phyloP scores from a whole-genome alignment of 352 stramenopile species.

The Phytophthora megakarya region DNA sequence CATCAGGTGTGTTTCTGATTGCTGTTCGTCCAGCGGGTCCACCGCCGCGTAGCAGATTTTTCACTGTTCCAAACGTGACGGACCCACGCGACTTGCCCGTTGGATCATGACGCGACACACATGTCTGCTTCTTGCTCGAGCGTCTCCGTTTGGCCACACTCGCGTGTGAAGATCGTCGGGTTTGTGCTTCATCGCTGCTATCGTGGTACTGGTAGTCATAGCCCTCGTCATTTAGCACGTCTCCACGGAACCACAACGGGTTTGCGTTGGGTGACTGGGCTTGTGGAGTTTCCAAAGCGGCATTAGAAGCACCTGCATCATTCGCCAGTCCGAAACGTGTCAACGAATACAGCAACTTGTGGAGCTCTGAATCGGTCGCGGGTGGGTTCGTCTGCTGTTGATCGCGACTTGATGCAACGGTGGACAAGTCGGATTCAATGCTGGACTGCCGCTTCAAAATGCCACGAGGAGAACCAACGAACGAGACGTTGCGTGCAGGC shows the following conservation, averaged over 20 bases:
- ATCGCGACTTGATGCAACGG: conserved; percentile 30
- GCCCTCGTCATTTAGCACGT: conserved; percentile 1
- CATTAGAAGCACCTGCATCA: conserved; percentile 5
- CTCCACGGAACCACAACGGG: conserved; percentile 23
- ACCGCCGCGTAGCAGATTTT: conserved; percentile 63
- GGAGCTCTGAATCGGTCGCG: conserved; percentile 51
- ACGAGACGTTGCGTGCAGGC: conserved; percentile 40
- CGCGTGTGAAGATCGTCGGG: conserved; percentile 5
- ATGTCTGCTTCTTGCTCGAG: conserved; percentile 28
- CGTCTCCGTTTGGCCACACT: conserved; percentile 22
- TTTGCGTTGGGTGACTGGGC: conserved; percentile 11
- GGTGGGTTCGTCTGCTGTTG: conserved; percentile 25
- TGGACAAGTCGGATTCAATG: conserved; percentile 51
- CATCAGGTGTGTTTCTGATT: conserved; percentile 35
- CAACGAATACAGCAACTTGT: conserved; percentile 71
- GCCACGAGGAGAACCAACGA: conserved; percentile 34
- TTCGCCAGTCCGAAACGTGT: conserved; percentile 55
- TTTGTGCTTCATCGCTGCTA: conserved; percentile 12
- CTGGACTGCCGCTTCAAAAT: conserved; percentile 56
- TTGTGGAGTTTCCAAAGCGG: neutral
- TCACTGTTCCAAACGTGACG: conserved; percentile 62
- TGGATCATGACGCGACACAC: conserved; percentile 13
- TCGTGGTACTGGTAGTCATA: conserved; percentile 2
- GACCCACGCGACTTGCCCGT: conserved; percentile 40
- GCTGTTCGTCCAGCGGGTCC: conserved; percentile 44